Conservation (phyloP, 495 filamentous ascomycete genomes). For the Chaetomidium leptoderma region DNA sequence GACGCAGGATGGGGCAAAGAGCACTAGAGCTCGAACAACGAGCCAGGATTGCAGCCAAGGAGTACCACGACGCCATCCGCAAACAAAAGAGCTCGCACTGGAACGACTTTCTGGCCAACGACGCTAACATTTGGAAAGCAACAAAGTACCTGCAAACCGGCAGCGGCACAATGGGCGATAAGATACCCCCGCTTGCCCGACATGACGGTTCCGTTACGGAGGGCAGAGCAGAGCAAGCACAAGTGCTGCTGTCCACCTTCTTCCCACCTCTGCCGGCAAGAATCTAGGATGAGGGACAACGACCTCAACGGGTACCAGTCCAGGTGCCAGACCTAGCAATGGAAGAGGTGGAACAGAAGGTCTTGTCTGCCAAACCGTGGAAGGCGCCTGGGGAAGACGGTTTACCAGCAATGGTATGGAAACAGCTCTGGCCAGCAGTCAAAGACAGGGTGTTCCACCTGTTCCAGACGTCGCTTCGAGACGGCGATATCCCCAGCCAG, state of each 20-base stretch:
- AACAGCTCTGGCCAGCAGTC: background rate
- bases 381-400: slow-evolving; percentile 1
- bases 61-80: too few relatives aligned
- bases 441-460: slow-evolving; percentile 4
- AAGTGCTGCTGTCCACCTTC: background rate
- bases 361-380: background rate
- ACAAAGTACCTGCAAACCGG: slow-evolving; percentile 8
- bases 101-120: slow-evolving; percentile 6
- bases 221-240: slow-evolving; percentile 1
- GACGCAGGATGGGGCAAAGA: too few relatives aligned
- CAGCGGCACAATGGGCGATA: background rate
- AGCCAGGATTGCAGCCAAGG: too few relatives aligned
- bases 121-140: slow-evolving; percentile 6
- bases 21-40: too few relatives aligned
- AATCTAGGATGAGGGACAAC: slow-evolving; percentile 5
- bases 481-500: slow-evolving; percentile 4
- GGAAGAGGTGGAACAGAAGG: background rate
- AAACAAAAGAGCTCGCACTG: background rate
- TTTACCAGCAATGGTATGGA: background rate
- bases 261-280: slow-evolving; percentile 1
- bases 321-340: background rate
- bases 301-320: background rate
- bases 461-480: slow-evolving; percentile 2
- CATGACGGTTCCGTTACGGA: background rate
- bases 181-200: background rate